These are phyloP conservation scores for Paramyrothecium roridum DNA, from an alignment of 2,329 filamentous ascomycete genomes.

Conservation along the genomic window DNA sequence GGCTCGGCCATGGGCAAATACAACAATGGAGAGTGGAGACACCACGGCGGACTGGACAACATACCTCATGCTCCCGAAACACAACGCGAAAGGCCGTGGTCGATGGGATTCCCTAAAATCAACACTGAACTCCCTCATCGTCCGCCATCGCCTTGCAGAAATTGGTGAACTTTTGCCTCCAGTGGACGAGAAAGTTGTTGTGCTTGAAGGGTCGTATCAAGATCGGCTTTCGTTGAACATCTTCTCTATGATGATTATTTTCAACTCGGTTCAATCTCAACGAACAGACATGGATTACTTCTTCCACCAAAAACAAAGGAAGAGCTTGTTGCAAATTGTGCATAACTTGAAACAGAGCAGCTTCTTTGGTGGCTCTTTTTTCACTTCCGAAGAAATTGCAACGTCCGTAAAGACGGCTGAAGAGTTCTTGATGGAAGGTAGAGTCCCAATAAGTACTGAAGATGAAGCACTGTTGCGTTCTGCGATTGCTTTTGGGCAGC, in stretches of 20 bases:
- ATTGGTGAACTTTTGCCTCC: constrained; percentile 67
- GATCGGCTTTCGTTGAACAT: constrained; percentile 81
- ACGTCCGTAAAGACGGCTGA: constrained; percentile 64
- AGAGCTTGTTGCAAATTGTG: constrained; percentile 65
- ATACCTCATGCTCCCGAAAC: constrained; percentile 63
- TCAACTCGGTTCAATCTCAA: constrained; percentile 87
- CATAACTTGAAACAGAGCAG: constrained; percentile 78
- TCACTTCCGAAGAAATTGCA: constrained; percentile 58
- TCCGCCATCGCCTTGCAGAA: constrained; percentile 75
- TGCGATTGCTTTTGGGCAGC: constrained; percentile 63
- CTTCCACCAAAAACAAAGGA: constrained; percentile 73
- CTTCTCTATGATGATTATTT: constrained; percentile 79
- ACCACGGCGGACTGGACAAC: constrained; percentile 65
- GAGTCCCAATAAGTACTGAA: constrained; percentile 52
- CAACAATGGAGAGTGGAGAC: constrained; percentile 48
- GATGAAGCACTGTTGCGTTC: constrained; percentile 61
- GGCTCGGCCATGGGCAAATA: constrained; percentile 75
- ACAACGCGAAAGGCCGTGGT: constrained; percentile 49
- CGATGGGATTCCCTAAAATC: constrained; percentile 61
- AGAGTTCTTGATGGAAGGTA: constrained; percentile 63
- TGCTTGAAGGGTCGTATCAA: constrained; percentile 78
- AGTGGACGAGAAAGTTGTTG: constrained; percentile 67
- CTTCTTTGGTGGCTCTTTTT: constrained; percentile 82
- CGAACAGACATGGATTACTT: constrained; percentile 82
- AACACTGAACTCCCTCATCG: constrained; percentile 74